Base-by-base conservation (phyloP, 352 stramenopile genomes). In the Phytophthora pluvialis region DNA sequence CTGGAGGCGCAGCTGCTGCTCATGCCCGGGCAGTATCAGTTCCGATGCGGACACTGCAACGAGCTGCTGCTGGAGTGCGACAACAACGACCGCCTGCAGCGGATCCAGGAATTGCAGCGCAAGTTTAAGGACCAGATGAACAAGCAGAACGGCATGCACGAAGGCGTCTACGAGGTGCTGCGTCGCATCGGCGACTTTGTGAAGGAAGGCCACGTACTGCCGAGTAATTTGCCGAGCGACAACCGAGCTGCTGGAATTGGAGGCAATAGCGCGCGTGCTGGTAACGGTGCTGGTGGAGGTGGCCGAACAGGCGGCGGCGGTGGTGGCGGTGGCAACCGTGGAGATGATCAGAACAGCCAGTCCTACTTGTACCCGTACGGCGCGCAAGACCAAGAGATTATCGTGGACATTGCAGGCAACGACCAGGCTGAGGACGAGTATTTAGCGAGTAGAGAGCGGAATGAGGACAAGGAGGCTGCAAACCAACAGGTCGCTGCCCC, bases 61-160 rank as follows among this genome's bases (percentile, higher is more conserved):
- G 85, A 91, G 39, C 59, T 84, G 31, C 70, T 96, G n/a, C 58
- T 95, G 13, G 88, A 96, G 61, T 95, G 87, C 49, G 86, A 95
- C 67, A 96, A 96, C 65, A 95, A 96, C 52, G 85, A 96, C 55
- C 57, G 85, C 29, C 59, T 96, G 1, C 61, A 78, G 43, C 86
- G 79, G 31, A 88, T 94, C 42, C 87, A 94, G 64, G 80, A 64
- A 46, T 68, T 95, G 31, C 83, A 94, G 57, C 80, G 81, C 44
- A 96, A 96, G 72, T 94, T 94, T 55, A 93, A 93, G 64, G 83
- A 93, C 44, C 88, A 96, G 61, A 93, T 96, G 82, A 96, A 96
- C 73, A 90, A 90, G 45, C 83, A 93, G 75, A 75, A 75, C 4
- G 81, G 73, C 4, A 83, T 94, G 72, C 88, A 95, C 62, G 88